phyloP scores from a whole-genome alignment of 805 yeast species.

The Candida arabinofermentans region DNA sequence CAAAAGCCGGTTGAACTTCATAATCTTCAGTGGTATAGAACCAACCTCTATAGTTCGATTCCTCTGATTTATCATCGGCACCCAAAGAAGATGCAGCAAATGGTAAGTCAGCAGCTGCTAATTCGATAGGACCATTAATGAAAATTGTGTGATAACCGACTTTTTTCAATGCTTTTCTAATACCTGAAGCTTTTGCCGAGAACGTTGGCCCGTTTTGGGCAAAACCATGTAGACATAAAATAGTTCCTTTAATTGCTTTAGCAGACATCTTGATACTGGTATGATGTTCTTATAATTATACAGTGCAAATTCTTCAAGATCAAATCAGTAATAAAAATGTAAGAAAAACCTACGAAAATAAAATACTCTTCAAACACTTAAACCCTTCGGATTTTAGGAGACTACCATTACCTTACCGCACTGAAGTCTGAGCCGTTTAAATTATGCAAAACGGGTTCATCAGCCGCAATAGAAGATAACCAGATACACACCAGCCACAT shows the following conservation, averaged over 20 bases:
- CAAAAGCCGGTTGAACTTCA: constrained; percentile 38
- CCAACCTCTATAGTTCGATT: constrained; percentile 57
- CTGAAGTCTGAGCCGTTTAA: too few relatives aligned
- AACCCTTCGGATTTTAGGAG: too few relatives aligned
- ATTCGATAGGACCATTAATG: constrained; percentile 70
- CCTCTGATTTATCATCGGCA: constrained; percentile 38
- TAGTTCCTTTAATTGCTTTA: constrained; percentile 36
- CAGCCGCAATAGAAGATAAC: too few relatives aligned
- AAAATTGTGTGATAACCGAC: constrained; percentile 68
- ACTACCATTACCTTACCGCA: too few relatives aligned
- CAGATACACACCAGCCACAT: too few relatives aligned
- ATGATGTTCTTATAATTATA: too few relatives aligned
- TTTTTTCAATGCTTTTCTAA: constrained; percentile 67
- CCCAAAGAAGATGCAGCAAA: constrained; percentile 48
- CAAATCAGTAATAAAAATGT: too few relatives aligned
- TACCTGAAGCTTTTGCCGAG: constrained; percentile 84
- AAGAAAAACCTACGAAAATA: too few relatives aligned
- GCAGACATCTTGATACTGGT: constrained; percentile 25
- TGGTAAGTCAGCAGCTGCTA: constrained; percentile 71
- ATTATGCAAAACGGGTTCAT: too few relatives aligned
- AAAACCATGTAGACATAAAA: constrained; percentile 89
- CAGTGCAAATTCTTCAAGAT: too few relatives aligned
- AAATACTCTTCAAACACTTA: too few relatives aligned
- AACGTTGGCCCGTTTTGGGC: constrained; percentile 81
- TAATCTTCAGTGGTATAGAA: constrained; percentile 48